Conservation (phyloP, 768 basidiomycete genomes). For the Leucocoprinus leucothites region DNA sequence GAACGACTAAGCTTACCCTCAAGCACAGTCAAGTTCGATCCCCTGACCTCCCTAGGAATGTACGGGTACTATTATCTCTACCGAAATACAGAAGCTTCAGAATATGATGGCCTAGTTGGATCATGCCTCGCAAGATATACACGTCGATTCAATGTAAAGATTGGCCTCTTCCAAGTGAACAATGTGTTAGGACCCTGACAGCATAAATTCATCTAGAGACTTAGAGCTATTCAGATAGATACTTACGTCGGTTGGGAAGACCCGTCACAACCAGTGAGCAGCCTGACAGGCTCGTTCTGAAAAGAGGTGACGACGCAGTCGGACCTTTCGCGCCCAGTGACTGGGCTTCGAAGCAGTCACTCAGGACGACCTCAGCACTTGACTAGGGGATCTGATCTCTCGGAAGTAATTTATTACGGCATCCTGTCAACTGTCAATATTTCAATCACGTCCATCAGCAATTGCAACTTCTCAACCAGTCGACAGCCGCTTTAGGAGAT, state of each 20-base stretch:
- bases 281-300: not conserved
- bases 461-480: not conserved
- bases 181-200: conserved; percentile 2
- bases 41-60: too few relatives aligned
- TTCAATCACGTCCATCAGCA: conserved; percentile 3
- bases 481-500: not conserved
- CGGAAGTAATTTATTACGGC: conserved; percentile 10
- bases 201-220: not conserved
- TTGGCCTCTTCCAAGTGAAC: not conserved
- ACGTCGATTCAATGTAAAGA: not conserved
- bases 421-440: conserved; percentile 6
- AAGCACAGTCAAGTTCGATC: too few relatives aligned
- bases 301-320: conserved; percentile 6
- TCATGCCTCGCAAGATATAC: not conserved
- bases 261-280: not conserved
- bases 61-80: too few relatives aligned
- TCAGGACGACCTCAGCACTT: not conserved
- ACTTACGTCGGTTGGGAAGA: not conserved
- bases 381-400: conserved; percentile 6
- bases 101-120: not conserved
- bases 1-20: too few relatives aligned
- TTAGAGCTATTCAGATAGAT: not conserved
- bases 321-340: conserved; percentile 1
- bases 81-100: not conserved
- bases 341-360: not conserved